A percentile compares a stretch with the other conserved stretches of the same genome.
phyloP scores from a whole-genome alignment of 257 asterid species.

The Solanum stenotomum region DNA sequence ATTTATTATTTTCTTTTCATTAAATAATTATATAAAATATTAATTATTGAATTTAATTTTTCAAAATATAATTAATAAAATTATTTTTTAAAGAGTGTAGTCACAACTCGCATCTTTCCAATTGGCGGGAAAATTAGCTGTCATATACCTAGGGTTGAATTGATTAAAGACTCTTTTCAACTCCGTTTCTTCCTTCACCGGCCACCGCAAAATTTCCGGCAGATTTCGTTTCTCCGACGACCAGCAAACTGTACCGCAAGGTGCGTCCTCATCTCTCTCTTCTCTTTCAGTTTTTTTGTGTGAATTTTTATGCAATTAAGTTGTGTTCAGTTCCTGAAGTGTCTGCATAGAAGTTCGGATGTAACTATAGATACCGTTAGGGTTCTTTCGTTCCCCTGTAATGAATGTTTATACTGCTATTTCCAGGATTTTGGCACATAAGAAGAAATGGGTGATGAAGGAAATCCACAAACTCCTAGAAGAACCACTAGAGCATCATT shows the following conservation, averaged over 20 bases:
- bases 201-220: neutral
- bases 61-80: neutral
- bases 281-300: neutral
- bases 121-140: neutral
- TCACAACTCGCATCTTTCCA: neutral
- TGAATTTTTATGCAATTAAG: neutral
- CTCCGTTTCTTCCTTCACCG: neutral
- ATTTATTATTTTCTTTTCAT: neutral
- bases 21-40: neutral
- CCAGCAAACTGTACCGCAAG: neutral
- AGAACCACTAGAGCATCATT: conserved; percentile 58
- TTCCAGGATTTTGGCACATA: neutral
- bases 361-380: neutral
- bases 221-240: neutral
- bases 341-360: neutral
- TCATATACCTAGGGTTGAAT: neutral
- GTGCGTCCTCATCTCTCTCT: neutral
- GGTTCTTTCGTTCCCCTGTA: neutral
- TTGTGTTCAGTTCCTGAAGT: neutral
- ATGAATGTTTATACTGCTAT: neutral
- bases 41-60: no score
- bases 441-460: conserved; percentile 43
- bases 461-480: conserved; percentile 32
- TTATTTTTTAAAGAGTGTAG: neutral
- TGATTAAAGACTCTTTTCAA: neutral